Evolutionary conservation across 768 basidiomycete genomes (phyloP), one percentile per base, ranked within the genome.

Genomic region (Cyclocybe aegerita): DNA sequence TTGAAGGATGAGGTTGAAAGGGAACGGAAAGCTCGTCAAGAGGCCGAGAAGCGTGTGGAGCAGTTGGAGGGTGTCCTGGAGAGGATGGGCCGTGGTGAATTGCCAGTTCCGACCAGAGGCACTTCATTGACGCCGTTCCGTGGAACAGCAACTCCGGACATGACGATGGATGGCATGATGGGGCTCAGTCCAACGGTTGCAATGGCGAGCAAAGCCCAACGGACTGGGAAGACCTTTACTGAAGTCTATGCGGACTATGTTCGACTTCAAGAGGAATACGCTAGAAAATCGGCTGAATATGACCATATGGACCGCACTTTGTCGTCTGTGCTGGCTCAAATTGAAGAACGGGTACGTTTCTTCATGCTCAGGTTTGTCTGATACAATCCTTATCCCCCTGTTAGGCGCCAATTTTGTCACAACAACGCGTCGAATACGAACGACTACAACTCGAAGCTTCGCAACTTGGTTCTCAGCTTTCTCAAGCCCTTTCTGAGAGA

Each of bases 211-310:
- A 82, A 77, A 54, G 81, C 86, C 15, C 93, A 94, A 71, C 84
- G 82, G 65, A 81, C 76, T 23, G 92, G 90, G 29, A 90, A 90
- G 76, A 90, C 89, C 1, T 96, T 96, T 70, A 96, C 96, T 0
- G 90, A 97, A 61, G 86, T 98, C 15, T 98, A 97, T 65, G 80
- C 89, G 11, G 93, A 97, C 62, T 92, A 92, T 57, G 85, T 96
- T 33, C 80, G 82, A 47, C 78, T 95, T 36, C 88, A 97, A 65
- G 90, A 90, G 17, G 89, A 93, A 30, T 84, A 85, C 48, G 79
- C 82, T 14, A 79, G 76, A 65, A 91, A 93, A 67, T 84, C 80
- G 45, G 77, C 83, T 4, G 95, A 98, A 70, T 90, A 87, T 51
- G 84, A 85, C 55, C 82, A 90, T 41, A 86, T 98, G 81, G 88